phyloP scores from a whole-genome alignment of 495 filamentous ascomycete genomes.

The Clohesyomyces aquaticus region DNA sequence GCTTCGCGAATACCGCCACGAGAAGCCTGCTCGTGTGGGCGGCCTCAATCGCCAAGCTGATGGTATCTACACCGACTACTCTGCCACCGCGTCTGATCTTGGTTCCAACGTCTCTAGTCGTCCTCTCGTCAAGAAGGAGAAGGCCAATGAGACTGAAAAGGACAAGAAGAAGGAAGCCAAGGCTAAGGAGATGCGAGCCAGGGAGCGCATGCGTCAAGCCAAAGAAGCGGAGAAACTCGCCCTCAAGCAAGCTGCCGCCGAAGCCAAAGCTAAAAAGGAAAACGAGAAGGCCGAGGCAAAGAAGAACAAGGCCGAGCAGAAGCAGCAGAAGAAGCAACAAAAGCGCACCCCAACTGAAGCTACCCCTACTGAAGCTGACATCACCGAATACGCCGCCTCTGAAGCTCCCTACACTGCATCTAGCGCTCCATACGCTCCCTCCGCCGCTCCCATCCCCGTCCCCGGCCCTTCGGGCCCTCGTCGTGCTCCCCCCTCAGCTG shows the following conservation, averaged over 20 bases:
- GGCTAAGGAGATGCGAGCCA: conserved; percentile 35
- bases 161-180: conserved; percentile 38
- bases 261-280: conserved; percentile 41
- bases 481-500: conserved; percentile 39
- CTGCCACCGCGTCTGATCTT: conserved; percentile 58
- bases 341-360: conserved; percentile 20
- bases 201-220: conserved; percentile 39
- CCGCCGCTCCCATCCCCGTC: conserved; percentile 8
- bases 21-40: conserved; percentile 81
- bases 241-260: conserved; percentile 35
- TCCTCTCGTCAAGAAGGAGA: conserved; percentile 35
- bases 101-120: conserved; percentile 52
- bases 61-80: conserved; percentile 69
- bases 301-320: conserved; percentile 31
- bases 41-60: conserved; percentile 80
- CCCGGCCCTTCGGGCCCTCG: conserved; percentile 12
- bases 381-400: conserved; percentile 15
- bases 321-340: conserved; percentile 30
- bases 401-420: conserved; percentile 16
- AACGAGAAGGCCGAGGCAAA: conserved; percentile 36
- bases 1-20: conserved; percentile 78
- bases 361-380: conserved; percentile 18
- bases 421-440: background rate
- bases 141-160: no score
- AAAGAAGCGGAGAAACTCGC: conserved; percentile 37